Evolutionary conservation across 2,329 filamentous ascomycete genomes (phyloP), one percentile per base, ranked within the genome.

Genomic region (Moelleriella libera): DNA sequence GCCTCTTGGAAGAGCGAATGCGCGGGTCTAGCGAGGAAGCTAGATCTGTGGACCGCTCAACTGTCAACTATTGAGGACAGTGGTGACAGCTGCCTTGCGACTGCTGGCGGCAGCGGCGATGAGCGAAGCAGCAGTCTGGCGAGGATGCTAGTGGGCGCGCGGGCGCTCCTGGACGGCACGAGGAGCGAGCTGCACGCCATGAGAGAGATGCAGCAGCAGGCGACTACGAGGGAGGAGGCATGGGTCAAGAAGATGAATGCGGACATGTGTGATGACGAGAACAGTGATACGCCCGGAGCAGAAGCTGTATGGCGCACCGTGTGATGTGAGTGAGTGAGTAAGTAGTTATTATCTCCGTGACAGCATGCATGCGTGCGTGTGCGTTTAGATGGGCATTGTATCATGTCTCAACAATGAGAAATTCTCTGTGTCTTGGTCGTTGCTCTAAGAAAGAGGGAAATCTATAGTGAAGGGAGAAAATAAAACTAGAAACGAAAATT

Each of bases 131-230:
- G 60, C 12, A 75, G 68, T 49, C 56, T 82, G 47, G 63, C 57
- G 28, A 60, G 64, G 30, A 68, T 79, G 53, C 58, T 83, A 40
- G 60, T 59, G 6, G 69, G 66, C 2, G 76, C 71, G 48, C 60
- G 66, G 28, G 57, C 55, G 12, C 60, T 84, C 43, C 68, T 82
- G 10, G 57, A 64, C 44, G 75, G 71, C 37, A 83, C 83, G 79
- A 60, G 80, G 43, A 66, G 65, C n/a, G 81, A 84, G 64, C 63
- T 85, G 51, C 60, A 61, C n/a, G 50, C 72, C 50, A 84, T 85
- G 80, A 69, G 69, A 48, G 68, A 72, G 55, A 74, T 85, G 48
- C 78, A 82, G 62, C 64, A 63, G 44, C 76, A 78, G 54, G 73
- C 76, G 5, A 60, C 78, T 46, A 63, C 61, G 44, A 67, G 70